These are phyloP conservation scores for Flaveria linearis DNA, from an alignment of 129 eudicot species.

Conservation along the genomic window DNA sequence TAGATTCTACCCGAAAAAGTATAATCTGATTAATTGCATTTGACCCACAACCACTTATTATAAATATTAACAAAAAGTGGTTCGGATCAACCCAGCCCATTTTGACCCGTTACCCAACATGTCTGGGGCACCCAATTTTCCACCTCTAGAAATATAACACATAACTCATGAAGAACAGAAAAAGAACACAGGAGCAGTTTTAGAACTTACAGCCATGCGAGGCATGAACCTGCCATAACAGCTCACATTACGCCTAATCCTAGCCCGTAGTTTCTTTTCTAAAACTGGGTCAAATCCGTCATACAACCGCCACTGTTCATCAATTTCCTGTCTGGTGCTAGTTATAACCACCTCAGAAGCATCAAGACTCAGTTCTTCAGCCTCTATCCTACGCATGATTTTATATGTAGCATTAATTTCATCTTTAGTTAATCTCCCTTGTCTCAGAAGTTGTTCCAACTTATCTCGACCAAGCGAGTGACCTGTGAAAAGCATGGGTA, in stretches of 20 bases:
- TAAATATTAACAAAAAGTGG: neutral
- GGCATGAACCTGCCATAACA: constrained; percentile 99
- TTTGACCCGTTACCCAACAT: constrained; percentile 2
- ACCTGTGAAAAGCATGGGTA: constrained; percentile 98
- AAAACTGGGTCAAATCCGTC: constrained; percentile 93
- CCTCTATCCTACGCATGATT: constrained; percentile 97
- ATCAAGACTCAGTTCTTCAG: constrained; percentile 87
- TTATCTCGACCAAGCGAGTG: constrained; percentile 99
- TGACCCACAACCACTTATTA: neutral
- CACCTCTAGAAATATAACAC: constrained; percentile 6
- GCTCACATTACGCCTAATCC: constrained; percentile 94
- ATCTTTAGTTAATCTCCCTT: constrained; percentile 81
- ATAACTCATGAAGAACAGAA: neutral
- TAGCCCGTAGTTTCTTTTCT: constrained; percentile 88
- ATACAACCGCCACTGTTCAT: constrained; percentile 95
- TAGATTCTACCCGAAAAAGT: neutral
- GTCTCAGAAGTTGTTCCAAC: constrained; percentile 91
- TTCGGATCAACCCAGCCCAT: neutral
- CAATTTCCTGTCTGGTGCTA: constrained; percentile 96
- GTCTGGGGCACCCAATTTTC: neutral
- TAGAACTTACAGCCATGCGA: constrained; percentile 85
- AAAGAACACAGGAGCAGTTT: constrained; percentile 21
- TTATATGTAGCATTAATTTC: constrained; percentile 88
- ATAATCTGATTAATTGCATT: neutral
- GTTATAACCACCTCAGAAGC: constrained; percentile 95